Percentiles rank a stretch among this genome's conserved stretches.
These are phyloP conservation scores for Suillus subalutaceus DNA, from an alignment of 768 basidiomycete species.

Conservation along the genomic window DNA sequence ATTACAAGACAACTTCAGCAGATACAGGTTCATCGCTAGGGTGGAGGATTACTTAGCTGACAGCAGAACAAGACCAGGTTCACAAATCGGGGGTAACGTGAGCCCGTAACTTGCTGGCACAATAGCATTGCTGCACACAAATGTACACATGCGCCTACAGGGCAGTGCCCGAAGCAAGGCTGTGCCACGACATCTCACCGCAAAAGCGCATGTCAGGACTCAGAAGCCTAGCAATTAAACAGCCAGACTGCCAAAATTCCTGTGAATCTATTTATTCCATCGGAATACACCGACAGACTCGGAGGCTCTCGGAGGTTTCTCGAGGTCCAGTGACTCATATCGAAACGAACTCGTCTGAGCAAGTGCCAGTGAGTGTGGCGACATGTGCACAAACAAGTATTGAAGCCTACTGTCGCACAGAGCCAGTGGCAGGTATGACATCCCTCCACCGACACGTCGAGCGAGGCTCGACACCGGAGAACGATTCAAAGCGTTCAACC, in stretches of 20 bases:
- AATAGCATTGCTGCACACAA: background rate
- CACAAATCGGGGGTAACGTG: background rate
- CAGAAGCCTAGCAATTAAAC: background rate
- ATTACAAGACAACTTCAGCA: background rate
- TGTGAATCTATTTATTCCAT: background rate
- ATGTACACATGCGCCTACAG: conserved; percentile 5
- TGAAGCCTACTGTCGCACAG: background rate
- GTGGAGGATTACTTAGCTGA: no score
- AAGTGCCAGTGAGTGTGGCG: background rate
- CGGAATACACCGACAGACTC: background rate
- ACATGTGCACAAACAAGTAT: background rate
- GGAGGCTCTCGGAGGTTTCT: no score
- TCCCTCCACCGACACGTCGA: background rate
- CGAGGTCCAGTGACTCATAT: background rate
- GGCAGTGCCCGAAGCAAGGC: background rate
- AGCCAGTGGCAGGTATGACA: background rate
- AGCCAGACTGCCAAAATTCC: background rate
- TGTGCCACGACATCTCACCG: background rate
- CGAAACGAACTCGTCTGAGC: background rate
- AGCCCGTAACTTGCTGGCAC: background rate
- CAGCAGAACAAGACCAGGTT: conserved; percentile 4
- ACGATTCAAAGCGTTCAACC: background rate
- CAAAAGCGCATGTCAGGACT: background rate
- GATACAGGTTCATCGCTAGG: background rate
- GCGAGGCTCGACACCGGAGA: background rate